Base-by-base conservation (phyloP, 768 basidiomycete genomes). In the Mycena kentingensis region DNA sequence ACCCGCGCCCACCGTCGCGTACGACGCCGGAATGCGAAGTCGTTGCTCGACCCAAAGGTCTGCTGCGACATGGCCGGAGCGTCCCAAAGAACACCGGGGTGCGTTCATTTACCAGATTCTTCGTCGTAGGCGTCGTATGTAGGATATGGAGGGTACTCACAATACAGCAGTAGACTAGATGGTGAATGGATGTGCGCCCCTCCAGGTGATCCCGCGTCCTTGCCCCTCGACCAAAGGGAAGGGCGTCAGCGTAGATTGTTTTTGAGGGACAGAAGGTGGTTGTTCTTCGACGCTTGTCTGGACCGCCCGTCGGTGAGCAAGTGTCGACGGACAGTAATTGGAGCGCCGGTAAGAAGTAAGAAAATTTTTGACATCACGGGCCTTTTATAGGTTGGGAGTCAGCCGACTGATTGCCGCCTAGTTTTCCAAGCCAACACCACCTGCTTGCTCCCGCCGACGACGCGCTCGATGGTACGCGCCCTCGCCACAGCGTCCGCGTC, bases 151-250 rank as follows among this genome's bases (percentile, higher is more conserved):
- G 62, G 29, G 54, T 36, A 72, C 71, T 71, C 63, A 74, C 68
- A 59, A 50, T 65, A 19, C 49, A 50, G 25, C 46, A 18, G 45
- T 44, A 54, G 32, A 52, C 52, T 51, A 34, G 38, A 62, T 45
- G 61, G 52, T 28, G 48, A 56, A 55, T 49, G 60, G 52, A 75
- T 90, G 84, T 88, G 69, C 78, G 75, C 82, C 69, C 69, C 87
- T 81, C 88, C 87, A 91, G 90, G 90, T 92, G 85, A 86, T 92
- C 90, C 84, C 78, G 89, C 90, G 75, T 92, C 90, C 85, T 89
- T 21, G 72, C 86, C 78, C 81, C 90, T 92, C 90, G 70, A 92
- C 90, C 90, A 80, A 69, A 66, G 90, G 90, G 90, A 92, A 80
- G 76, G 84, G 80, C 88, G 75, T 89, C 90, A 83, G 90, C 89